Conservation (phyloP, 2,329 filamentous ascomycete genomes). For the Ophiostoma himal-ulmi region DNA sequence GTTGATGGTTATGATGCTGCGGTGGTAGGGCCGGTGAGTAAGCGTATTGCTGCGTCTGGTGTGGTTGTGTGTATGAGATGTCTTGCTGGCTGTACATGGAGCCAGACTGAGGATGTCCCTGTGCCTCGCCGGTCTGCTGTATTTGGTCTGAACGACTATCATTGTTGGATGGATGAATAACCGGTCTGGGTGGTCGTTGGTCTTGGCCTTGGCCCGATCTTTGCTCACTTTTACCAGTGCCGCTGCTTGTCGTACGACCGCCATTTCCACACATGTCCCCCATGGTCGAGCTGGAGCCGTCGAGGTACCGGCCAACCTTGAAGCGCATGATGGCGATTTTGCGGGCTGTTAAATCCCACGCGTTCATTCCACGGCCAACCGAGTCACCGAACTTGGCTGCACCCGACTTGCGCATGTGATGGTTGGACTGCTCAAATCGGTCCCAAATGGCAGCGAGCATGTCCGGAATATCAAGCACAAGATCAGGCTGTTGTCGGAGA, state of each 20-base stretch:
- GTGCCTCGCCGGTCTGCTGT: neutral
- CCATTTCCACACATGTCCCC: neutral
- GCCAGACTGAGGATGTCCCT: neutral
- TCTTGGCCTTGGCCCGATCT: neutral
- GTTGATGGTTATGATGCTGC: neutral
- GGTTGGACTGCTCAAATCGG: conserved; percentile 42
- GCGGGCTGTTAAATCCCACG: conserved; percentile 45
- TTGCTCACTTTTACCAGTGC: no score
- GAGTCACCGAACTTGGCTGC: conserved; percentile 26
- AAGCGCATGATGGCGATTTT: conserved; percentile 43
- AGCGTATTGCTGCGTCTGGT: neutral
- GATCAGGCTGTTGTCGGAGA: conserved; percentile 40
- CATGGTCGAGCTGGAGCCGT: conserved; percentile 26
- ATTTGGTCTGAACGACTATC: neutral
- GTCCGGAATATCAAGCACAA: conserved; percentile 41
- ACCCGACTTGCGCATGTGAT: conserved; percentile 33
- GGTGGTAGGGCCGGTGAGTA: neutral
- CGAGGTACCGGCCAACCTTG: conserved; percentile 45
- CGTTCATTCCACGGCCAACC: conserved; percentile 37
- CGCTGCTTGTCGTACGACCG: neutral
- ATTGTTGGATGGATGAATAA: neutral
- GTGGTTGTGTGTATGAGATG: neutral
- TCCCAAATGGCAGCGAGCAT: conserved; percentile 40
- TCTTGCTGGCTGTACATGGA: neutral
- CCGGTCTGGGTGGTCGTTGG: neutral